Base-by-base conservation (phyloP, 1,139 yeast species). In the Eremothecium sinecaudum region DNA sequence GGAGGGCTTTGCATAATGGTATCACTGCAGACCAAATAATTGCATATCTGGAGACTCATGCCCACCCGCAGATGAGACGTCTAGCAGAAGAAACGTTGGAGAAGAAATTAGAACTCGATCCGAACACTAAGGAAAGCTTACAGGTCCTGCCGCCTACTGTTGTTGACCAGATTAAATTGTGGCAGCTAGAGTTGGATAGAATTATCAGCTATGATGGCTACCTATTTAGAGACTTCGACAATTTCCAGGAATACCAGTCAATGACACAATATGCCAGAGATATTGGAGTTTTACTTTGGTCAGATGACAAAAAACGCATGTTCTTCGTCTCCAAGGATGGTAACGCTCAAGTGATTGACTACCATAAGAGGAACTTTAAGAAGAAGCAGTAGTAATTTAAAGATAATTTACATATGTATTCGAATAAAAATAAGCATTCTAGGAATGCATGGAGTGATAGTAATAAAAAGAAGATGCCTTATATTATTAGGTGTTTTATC, bases 101-200 rank as follows among this genome's bases (percentile, higher is more conserved):
- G 42, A 79, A 77, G 49, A 78, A 78, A 50, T 56, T 75, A 32
- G 86, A 77, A 44, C 41, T 75, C 27, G 79, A 77, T 39, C 67
- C 73, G 35, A 70, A 70, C 37, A 64, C 71, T 24, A 69, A 69
- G 43, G 75, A 76, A 10, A 67, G 70, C 2, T 56, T 79, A 24
- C 86, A 79, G 50, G 64, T 86, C 12, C 61, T 90, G 9, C 98
- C 97, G 3, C 95, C 97, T 0, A 92, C 95, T 1, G 94, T 90
- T 6, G 86, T 84, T 1, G 99, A 90, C 60, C 99, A 90, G 56
- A 83, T 90, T 46, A 79, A 78, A 52, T 66, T 90, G 37, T 90
- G 99, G 99, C 98, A 90, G 61, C 66, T 90, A 43, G 99, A 90
- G 54, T 63, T 87, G 64, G 98, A 90, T 56, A 72, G 99, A 60